A percentile compares a stretch with the other conserved stretches of the same genome.
Evolutionary conservation across 179 eudicot species (phyloP).

Genomic region (Amaranthus tricolor): DNA sequence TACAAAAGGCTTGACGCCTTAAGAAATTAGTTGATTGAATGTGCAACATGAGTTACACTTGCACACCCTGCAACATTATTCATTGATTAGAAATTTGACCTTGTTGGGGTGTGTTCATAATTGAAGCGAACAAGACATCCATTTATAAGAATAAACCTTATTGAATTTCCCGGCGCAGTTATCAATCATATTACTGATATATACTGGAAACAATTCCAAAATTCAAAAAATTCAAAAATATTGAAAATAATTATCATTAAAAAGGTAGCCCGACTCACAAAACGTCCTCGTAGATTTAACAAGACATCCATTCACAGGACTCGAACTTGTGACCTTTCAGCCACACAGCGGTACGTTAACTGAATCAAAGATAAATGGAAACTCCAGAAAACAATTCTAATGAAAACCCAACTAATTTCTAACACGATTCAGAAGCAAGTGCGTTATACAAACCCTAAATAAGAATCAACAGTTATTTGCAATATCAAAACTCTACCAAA

Average conservation of each 20-base stretch:
- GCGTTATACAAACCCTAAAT: not conserved
- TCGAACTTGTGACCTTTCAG: too few species aligned
- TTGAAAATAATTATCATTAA: not conserved
- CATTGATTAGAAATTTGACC: not conserved
- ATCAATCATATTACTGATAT: not conserved
- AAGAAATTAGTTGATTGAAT: slow-evolving; percentile 32
- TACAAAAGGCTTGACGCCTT: slow-evolving; percentile 37
- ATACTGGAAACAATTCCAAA: not conserved
- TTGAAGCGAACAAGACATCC: not conserved
- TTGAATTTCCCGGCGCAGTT: not conserved
- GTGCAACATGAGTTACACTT: slow-evolving; percentile 36
- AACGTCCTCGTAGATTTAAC: too few species aligned
- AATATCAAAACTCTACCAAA: not conserved
- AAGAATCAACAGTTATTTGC: not conserved
- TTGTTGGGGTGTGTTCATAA: not conserved
- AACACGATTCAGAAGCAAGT: not conserved
- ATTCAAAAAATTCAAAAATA: slow-evolving; percentile 1
- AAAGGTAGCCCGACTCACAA: too few species aligned
- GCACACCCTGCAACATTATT: slow-evolving; percentile 32
- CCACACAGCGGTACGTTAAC: too few species aligned
- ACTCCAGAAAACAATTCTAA: not conserved
- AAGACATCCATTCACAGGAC: too few species aligned
- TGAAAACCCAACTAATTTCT: not conserved
- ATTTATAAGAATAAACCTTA: not conserved
- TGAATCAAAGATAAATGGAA: not conserved